Evolutionary conservation across 75 land plant genomes (phyloP), one percentile per base, ranked within the genome.

Genomic region (Picea glauca): DNA sequence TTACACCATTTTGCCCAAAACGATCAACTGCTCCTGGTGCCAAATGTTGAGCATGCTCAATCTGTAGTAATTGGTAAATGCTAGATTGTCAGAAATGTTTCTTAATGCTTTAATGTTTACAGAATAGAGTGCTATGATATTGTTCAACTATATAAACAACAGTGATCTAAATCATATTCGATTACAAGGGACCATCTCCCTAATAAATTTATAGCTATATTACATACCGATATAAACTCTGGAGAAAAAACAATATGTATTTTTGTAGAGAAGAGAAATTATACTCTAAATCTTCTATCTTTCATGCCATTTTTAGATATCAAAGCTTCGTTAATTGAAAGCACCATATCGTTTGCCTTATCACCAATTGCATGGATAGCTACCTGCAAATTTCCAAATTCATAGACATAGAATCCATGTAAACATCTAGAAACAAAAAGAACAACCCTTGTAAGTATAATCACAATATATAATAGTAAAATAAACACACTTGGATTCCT

Each of bases 291-390:
- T 73, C 98, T 89, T 75, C 92, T 82, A 74, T 90, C 97, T 74
- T 84, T 82, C 21, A 62, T 56, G 74, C 93, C 93, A 87, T 92
- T 93, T 17, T 54, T 57, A 58, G 89, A 79, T 40, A 58, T 81
- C 2, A 90, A 81, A 60, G 87, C 77, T 40, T 89, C 80, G 74
- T 83, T 84, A 58, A 92, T 50, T 76, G 91, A 90, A 67, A 96
- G 87, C 74, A 94, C 79, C 66, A 87, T 35, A 70, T 96, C 98
- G 86, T 93, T 93, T 78, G 98, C 96, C 80, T 82, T 95, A 79
- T 96, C 98, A 58, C 98, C 98, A 81, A 96, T 96, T n/a, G 98
- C 98, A 89, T 96, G 98, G 68, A 93, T 84, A 23, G 98, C 98
- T 84, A 96, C 82, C 98, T 95, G 83, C 75, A 75, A 20, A 20